Conservation (phyloP, 1,284 basidiomycete species). For the Taiwanofungus camphoratus region DNA sequence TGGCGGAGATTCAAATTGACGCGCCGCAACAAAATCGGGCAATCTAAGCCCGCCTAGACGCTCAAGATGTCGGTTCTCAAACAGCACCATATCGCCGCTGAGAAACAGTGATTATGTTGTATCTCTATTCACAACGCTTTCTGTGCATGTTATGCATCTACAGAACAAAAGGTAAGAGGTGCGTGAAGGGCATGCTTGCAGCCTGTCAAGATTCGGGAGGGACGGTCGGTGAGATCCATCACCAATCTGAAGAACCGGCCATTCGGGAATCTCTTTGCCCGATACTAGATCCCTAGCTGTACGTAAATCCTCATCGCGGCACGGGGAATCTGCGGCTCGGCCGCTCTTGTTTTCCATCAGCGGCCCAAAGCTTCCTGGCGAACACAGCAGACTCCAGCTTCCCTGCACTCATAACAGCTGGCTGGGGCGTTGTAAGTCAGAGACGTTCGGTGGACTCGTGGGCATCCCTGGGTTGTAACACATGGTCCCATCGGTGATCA, state of each 20-base stretch:
- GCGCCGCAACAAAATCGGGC: constrained; percentile 17
- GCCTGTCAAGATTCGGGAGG: constrained; percentile 12
- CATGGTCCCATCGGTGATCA: constrained; percentile 1
- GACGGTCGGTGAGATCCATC: constrained; percentile 23
- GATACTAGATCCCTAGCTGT: constrained; percentile 24
- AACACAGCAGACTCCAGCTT: no score
- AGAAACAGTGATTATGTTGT: neutral
- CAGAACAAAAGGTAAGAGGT: no score
- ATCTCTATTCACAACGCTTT: neutral
- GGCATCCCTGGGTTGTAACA: no score
- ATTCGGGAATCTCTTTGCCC: constrained; percentile 26
- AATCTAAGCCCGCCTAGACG: constrained; percentile 8
- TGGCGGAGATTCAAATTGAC: constrained; percentile 22
- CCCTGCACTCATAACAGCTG: no score
- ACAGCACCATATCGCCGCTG: neutral
- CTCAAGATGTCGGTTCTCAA: no score
- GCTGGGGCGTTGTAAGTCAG: no score
- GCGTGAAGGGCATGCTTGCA: no score
- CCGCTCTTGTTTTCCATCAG: constrained; percentile 18
- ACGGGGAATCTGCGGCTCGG: constrained; percentile 26
- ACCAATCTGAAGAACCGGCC: constrained; percentile 26
- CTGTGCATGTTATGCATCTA: no score
- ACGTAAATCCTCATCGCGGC: constrained; percentile 26
- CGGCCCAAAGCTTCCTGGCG: no score
- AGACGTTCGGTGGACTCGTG: no score